These are phyloP conservation scores for Trichopus zeylanicus DNA, from an alignment of 116 monocot genomes.

Conservation along the genomic window DNA sequence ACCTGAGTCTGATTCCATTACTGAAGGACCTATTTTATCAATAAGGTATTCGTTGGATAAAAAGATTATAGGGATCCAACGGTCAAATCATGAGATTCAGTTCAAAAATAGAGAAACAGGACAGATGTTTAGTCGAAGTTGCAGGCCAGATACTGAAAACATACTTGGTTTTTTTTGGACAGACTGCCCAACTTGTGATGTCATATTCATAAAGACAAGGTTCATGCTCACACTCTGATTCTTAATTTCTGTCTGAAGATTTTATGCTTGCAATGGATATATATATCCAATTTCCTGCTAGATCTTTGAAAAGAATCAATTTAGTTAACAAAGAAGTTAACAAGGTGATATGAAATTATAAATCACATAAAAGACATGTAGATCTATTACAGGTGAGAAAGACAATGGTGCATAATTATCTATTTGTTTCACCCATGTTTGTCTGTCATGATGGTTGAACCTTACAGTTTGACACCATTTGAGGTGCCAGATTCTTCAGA, in stretches of 20 bases:
- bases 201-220: constrained; percentile 87
- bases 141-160: constrained; percentile 64
- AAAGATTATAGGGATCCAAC: constrained; percentile 77
- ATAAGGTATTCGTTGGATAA: constrained; percentile 80
- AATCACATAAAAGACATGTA: too few relatives aligned
- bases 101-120: constrained; percentile 87
- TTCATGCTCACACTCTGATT: constrained; percentile 9
- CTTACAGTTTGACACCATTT: too few relatives aligned
- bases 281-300: too few relatives aligned
- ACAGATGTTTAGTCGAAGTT: constrained; percentile 48
- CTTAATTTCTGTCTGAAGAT: not conserved
- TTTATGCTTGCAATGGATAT: too few relatives aligned
- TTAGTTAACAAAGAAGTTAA: too few relatives aligned
- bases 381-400: too few relatives aligned
- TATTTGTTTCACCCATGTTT: too few relatives aligned
- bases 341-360: too few relatives aligned
- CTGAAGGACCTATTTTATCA: constrained; percentile 66
- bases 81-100: constrained; percentile 77
- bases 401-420: too few relatives aligned
- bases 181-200: constrained; percentile 83
- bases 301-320: too few relatives aligned
- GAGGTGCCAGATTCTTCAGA: too few relatives aligned
- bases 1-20: constrained; percentile 76
- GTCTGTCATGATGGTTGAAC: too few relatives aligned
- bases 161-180: constrained; percentile 97